Evolutionary conservation across 1,284 basidiomycete genomes (phyloP).

Genomic region (Boletellus deceptivus): DNA sequence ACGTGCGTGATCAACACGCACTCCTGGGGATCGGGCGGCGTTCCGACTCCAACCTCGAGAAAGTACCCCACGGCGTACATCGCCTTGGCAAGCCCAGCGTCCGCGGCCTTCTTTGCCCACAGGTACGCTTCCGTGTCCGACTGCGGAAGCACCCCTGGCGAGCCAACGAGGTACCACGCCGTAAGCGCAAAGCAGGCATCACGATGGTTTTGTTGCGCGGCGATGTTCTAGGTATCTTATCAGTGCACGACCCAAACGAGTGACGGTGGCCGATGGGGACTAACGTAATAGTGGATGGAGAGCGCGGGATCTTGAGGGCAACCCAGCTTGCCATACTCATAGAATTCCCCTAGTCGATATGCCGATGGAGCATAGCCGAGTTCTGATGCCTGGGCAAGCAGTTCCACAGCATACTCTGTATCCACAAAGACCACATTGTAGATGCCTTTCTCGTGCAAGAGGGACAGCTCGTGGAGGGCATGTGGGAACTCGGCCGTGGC

Average conservation of each 20-base stretch:
- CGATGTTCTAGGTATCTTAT: conserved; percentile 73
- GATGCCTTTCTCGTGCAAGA: conserved; percentile 93
- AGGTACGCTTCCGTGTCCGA: conserved; percentile 97
- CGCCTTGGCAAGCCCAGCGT: conserved; percentile 86
- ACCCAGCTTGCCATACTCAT: conserved; percentile 98
- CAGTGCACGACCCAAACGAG: conserved; percentile 6
- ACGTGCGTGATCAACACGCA: conserved; percentile 38
- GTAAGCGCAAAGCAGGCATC: conserved; percentile 98
- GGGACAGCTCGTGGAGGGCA: conserved; percentile 91
- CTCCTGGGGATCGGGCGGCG: conserved; percentile 64
- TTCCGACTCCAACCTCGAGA: conserved; percentile 90
- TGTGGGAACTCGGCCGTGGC: conserved; percentile 95
- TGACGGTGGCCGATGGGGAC: conserved; percentile 29
- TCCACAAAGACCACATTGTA: conserved; percentile 98
- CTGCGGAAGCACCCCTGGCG: conserved; percentile 94
- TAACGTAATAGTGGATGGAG: conserved; percentile 97
- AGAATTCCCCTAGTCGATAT: conserved; percentile 95
- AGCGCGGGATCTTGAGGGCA: conserved; percentile 97
- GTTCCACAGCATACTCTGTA: conserved; percentile 91
- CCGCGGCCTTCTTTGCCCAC: conserved; percentile 91
- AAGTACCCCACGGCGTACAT: conserved; percentile 99
- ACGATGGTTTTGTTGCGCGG: conserved; percentile 94
- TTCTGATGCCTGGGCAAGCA: conserved; percentile 93
- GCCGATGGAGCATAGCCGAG: conserved; percentile 96
- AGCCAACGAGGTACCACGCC: conserved; percentile 98